Evolutionary conservation across 306 rosid species (phyloP).

Genomic region (Erythrophleum fordii): DNA sequence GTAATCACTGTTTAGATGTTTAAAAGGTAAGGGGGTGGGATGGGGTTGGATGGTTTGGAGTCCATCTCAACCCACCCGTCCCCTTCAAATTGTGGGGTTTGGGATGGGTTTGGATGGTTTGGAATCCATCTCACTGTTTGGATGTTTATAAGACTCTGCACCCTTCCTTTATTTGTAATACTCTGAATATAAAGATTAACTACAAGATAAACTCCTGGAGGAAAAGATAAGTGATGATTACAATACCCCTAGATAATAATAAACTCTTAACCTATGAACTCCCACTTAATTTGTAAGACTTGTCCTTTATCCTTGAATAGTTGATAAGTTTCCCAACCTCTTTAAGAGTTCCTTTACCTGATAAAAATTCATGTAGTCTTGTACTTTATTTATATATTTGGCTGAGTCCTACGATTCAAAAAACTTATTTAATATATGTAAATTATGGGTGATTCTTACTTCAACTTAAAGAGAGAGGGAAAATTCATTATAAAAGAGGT

Average conservation of each 20-base stretch:
- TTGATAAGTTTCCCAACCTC: background rate
- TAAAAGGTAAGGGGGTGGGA: background rate
- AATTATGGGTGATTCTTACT: background rate
- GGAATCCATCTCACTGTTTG: too few relatives aligned
- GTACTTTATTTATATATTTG: conserved; percentile 3
- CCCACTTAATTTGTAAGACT: background rate
- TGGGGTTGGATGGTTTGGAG: background rate
- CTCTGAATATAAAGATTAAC: background rate
- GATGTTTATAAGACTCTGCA: background rate
- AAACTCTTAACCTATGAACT: background rate
- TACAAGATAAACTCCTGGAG: background rate
- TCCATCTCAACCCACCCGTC: background rate
- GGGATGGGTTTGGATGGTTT: background rate
- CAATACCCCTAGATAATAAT: background rate
- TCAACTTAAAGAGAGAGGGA: conserved; percentile 8
- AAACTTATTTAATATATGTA: conserved; percentile 5
- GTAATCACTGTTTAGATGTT: background rate
- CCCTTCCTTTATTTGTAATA: background rate
- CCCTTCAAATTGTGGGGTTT: background rate
- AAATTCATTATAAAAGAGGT: background rate
- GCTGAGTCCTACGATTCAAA: background rate
- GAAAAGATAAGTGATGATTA: too few relatives aligned
- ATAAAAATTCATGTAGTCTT: background rate
- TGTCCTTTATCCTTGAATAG: background rate
- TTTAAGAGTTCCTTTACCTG: background rate